Evolutionary conservation across 2,329 filamentous ascomycete genomes (phyloP).

Genomic region (Graphilbum fragrans): DNA sequence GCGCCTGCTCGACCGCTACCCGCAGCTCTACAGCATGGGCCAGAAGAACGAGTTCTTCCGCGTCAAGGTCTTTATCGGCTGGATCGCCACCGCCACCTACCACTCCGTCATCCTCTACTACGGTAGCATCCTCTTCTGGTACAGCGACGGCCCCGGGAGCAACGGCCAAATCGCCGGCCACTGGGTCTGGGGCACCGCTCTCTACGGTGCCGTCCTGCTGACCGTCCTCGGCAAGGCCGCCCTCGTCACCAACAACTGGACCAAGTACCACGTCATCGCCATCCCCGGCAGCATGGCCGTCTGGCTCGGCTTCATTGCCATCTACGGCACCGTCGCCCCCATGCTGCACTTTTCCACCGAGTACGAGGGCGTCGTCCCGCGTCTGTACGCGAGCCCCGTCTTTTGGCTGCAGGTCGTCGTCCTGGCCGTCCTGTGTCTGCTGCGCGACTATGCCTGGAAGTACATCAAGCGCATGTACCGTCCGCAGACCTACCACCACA

Average conservation of each 20-base stretch:
- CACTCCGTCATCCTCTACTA: constrained; percentile 92
- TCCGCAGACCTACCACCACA: constrained; percentile 91
- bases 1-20: constrained; percentile 84
- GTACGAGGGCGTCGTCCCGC: constrained; percentile 72
- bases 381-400: constrained; percentile 65
- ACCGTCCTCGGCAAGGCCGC: constrained; percentile 93
- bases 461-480: constrained; percentile 96
- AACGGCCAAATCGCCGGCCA: constrained; percentile 81
- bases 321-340: constrained; percentile 78
- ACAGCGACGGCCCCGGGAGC: constrained; percentile 61
- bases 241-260: constrained; percentile 95
- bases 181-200: constrained; percentile 94
- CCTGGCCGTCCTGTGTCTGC: constrained; percentile 67
- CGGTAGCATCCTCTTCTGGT: constrained; percentile 69
- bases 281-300: constrained; percentile 88
- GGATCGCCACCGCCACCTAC: constrained; percentile 91
- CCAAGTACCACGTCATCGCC: constrained; percentile 90
- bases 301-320: constrained; percentile 83
- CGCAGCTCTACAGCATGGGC: constrained; percentile 85
- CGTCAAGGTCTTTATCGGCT: constrained; percentile 81
- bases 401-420: constrained; percentile 89
- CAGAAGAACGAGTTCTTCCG: constrained; percentile 92
- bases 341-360: constrained; percentile 71
- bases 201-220: constrained; percentile 86
- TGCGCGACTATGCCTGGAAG: constrained; percentile 92